These are phyloP conservation scores for Casuarina cunninghamiana DNA, from an alignment of 306 rosid species.

Conservation along the genomic window DNA sequence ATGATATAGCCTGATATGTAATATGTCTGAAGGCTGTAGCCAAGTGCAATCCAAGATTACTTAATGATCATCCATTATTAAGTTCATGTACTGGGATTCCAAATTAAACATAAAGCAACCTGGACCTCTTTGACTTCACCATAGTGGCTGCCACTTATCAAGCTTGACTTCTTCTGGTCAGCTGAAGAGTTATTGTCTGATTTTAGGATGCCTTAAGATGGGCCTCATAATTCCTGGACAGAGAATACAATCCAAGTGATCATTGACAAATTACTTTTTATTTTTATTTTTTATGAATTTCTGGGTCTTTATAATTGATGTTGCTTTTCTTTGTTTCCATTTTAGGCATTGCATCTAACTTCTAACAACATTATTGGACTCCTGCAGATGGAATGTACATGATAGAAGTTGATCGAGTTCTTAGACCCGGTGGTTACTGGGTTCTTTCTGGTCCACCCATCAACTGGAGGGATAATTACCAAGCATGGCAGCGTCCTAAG, in stretches of 20 bases:
- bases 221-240: background rate
- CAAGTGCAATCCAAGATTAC: slow-evolving; percentile 7
- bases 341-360: slow-evolving; percentile 2
- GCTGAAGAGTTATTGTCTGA: background rate
- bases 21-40: background rate
- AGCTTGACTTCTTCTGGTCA: background rate
- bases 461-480: slow-evolving; percentile 59
- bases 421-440: slow-evolving; percentile 91
- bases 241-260: background rate
- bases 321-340: slow-evolving; percentile 15
- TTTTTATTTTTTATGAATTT: background rate
- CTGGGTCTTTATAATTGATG: background rate
- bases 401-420: slow-evolving; percentile 90
- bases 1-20: background rate
- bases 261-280: background rate
- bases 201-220: background rate
- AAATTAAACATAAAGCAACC: slow-evolving; percentile 1
- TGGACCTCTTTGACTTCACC: background rate
- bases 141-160: slow-evolving; percentile 1
- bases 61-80: slow-evolving; percentile 13
- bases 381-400: slow-evolving; percentile 72
- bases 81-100: slow-evolving; percentile 9
- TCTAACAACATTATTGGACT: slow-evolving; percentile 5
- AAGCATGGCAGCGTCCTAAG: slow-evolving; percentile 66
- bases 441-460: slow-evolving; percentile 83